Base-by-base conservation (phyloP, 2,329 filamentous ascomycete species). In the Diaporthe caulivora region DNA sequence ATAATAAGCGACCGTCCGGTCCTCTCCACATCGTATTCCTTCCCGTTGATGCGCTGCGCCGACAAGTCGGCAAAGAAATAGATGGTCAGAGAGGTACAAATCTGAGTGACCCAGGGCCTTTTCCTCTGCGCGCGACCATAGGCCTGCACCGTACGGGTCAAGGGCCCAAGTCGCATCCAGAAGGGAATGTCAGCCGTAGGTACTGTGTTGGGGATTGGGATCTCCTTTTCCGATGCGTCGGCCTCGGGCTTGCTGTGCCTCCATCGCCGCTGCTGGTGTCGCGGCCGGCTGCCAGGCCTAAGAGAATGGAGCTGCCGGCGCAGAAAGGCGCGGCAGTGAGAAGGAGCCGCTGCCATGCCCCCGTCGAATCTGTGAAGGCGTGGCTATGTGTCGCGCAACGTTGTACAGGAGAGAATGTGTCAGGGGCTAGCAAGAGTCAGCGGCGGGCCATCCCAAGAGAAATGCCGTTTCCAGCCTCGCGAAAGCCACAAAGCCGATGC, bases 51-150 rank as follows among this genome's bases (percentile, higher is more conserved):
- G 72, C 87, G 86, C 84, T 97, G 95, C 58, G 95, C 94, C 57
- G 91, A 92, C 71, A 97, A 77, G 82, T 97, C 95, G 11, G 93
- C 94, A 65, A 90, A 88, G 51, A 95, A 87, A 80, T 95, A 98
- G 74, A 97, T 94, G 51, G 94, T 87, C 58, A 98, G 82, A 54
- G 93, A 91, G 77, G 90, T 95, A 76, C 88, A 87, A 75, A 97
- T 81, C 84, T 98, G 95, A 13, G 94, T 97, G n/a, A 88, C 84
- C 79, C 94, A 94, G 0, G 96, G 95, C 65, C 92, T 86, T 65
- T 89, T 88, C 68, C 90, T 86, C 83, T 98, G 95, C 60, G 91
- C 89, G 29, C 92, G 88, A 21, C 89, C 91, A 80, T 97, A 98
- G 0, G 87, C 87, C 76, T 87, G 82, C 26, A 86, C 87, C 0